Percentiles rank a stretch among this genome's conserved stretches.
phyloP scores from a whole-genome alignment of 169 alveolate genomes.

The Neospora caninum region DNA sequence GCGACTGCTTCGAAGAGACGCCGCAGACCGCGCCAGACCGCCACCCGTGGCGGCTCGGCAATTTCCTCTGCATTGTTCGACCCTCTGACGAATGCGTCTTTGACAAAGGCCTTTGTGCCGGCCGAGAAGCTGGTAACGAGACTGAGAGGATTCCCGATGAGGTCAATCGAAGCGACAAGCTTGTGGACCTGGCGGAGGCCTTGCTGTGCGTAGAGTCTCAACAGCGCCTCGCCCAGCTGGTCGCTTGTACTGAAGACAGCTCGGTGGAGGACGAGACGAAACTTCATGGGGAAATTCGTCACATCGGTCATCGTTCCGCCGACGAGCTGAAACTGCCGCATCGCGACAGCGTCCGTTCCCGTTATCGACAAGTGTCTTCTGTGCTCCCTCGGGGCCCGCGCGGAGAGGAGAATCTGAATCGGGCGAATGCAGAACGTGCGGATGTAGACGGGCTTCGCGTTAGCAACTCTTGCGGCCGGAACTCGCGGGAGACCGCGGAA shows the following conservation, averaged over 20 bases:
- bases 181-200: constrained; percentile 65
- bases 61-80: neutral
- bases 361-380: neutral
- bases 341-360: constrained; percentile 1
- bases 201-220: constrained; percentile 46
- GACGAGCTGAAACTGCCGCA: constrained; percentile 59
- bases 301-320: constrained; percentile 65
- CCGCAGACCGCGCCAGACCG: neutral
- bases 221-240: constrained; percentile 60
- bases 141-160: constrained; percentile 67
- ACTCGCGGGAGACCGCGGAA: constrained; percentile 52
- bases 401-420: constrained; percentile 49
- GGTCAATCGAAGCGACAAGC: constrained; percentile 66
- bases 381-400: constrained; percentile 58
- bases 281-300: constrained; percentile 58
- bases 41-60: neutral
- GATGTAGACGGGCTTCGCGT: constrained; percentile 46
- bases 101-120: constrained; percentile 39
- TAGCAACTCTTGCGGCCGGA: neutral
- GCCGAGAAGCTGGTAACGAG: constrained; percentile 62
- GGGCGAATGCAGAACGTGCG: constrained; percentile 59
- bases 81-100: neutral
- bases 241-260: constrained; percentile 52
- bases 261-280: constrained; percentile 59
- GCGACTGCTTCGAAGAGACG: neutral